Evolutionary conservation across 352 stramenopile genomes (phyloP), one percentile per base, ranked within the genome.

Genomic region (Phytophthora sp.): DNA sequence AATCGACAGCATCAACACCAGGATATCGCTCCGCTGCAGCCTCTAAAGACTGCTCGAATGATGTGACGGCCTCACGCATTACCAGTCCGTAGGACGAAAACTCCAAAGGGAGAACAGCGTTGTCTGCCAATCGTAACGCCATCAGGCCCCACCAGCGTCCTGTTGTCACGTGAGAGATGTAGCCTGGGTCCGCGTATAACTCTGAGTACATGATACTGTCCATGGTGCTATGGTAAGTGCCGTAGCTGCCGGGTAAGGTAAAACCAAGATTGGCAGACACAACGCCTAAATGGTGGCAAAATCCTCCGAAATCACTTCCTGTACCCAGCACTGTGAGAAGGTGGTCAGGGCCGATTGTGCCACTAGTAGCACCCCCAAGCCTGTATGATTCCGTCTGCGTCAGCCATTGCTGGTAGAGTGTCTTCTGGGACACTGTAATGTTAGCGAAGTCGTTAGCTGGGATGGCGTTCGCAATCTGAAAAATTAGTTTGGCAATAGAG

Each of bases 151-250:
- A 88, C 54, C 88, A 80, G 5, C 69, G 61, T 5, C 73, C 56
- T 10, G 74, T 69, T 15, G 76, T 69, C 10, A 68, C 63, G 41
- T 91, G 76, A 10, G 77, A 77, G 15, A 48, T 34, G 52, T 82
- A 92, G 23, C 62, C 49, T 20, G 84, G 82, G 48, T 91, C 77
- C 10, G 62, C 79, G 26, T 76, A 77, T 13, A 56, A 66, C 32
- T 91, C 79, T 26, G 87, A 74, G 62, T 84, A 96, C 51, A 64
- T 73, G 54, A 93, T 86, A 30, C 72, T 91, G 68, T 96, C 88
- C 73, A 94, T 96, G 18, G 88, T 83, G 50, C 71, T 90, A 64
- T 96, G 88, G 57, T 96, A 95, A 26, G 83, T 72, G 10, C 84
- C 86, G 65, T 95, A 94, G 12, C 39, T 50, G 1, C 54, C 50